These are phyloP conservation scores for Lathyrus sativus DNA, from an alignment of 306 rosid genomes.

Conservation along the genomic window DNA sequence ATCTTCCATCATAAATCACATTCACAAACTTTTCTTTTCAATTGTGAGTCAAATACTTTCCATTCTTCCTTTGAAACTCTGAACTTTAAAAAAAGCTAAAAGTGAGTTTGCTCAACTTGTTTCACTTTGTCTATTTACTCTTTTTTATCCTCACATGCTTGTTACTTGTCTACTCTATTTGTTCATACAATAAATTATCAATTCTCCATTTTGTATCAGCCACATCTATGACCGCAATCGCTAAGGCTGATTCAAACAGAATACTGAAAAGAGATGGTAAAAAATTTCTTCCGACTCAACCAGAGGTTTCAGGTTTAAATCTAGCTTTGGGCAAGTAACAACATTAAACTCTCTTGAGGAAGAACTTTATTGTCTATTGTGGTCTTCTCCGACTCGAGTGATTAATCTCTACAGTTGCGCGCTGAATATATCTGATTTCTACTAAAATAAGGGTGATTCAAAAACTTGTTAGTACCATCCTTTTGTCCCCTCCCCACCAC, in stretches of 20 bases:
- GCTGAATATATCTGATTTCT: no score
- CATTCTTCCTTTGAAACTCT: conserved; percentile 19
- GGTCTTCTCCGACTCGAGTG: no score
- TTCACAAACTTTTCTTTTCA: background rate
- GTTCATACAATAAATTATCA: no score
- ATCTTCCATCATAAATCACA: background rate
- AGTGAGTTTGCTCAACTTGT: conserved; percentile 35
- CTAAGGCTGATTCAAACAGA: no score
- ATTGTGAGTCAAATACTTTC: conserved; percentile 11
- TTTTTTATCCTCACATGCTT: conserved; percentile 34
- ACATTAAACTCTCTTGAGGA: no score
- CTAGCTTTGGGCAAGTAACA: no score
- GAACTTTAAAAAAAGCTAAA: conserved; percentile 36
- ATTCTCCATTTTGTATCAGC: conserved; percentile 32
- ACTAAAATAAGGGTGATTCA: background rate
- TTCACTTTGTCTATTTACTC: conserved; percentile 30
- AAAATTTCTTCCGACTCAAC: no score
- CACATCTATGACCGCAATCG: no score
- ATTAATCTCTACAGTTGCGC: no score
- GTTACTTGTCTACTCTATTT: conserved; percentile 28
- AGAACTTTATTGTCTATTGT: no score
- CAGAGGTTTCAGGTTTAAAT: no score
- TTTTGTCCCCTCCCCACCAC: conserved; percentile 1
- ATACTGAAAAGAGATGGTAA: no score
- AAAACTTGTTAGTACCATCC: background rate